These are phyloP conservation scores for Sclerotiophoma versabilis DNA, from an alignment of 2,329 filamentous ascomycete species.

Conservation along the genomic window DNA sequence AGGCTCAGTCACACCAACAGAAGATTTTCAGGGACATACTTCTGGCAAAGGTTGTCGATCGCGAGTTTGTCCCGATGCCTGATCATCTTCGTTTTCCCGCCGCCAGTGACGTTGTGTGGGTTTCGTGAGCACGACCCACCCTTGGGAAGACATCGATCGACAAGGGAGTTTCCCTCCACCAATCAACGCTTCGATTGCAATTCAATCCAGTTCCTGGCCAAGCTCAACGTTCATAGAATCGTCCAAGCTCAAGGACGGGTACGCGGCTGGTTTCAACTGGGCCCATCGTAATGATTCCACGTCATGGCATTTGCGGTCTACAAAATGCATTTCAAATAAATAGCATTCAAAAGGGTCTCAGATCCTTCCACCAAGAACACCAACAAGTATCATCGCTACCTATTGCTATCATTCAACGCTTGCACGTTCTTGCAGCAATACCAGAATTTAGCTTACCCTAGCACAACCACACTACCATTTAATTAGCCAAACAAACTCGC, in stretches of 20 bases:
- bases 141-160: slow-evolving; percentile 23
- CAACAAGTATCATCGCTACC: slow-evolving; percentile 2
- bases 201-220: neutral
- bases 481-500: slow-evolving; percentile 20
- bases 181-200: slow-evolving; percentile 27
- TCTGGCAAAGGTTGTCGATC: slow-evolving; percentile 25
- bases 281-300: slow-evolving; percentile 23
- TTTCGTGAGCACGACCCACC: slow-evolving; percentile 24
- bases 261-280: slow-evolving; percentile 20
- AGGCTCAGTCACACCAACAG: slow-evolving; percentile 19
- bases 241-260: slow-evolving; percentile 19
- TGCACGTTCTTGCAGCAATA: slow-evolving; percentile 22
- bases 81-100: slow-evolving; percentile 18
- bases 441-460: slow-evolving; percentile 22
- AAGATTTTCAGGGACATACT: slow-evolving; percentile 27
- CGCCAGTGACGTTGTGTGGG: slow-evolving; percentile 39
- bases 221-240: slow-evolving; percentile 7
- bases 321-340: slow-evolving; percentile 19
- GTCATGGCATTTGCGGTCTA: slow-evolving; percentile 34
- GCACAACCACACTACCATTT: slow-evolving; percentile 21
- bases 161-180: slow-evolving; percentile 21
- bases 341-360: slow-evolving; percentile 21
- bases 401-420: slow-evolving; percentile 15
- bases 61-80: slow-evolving; percentile 30
- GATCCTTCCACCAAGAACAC: neutral